Evolutionary conservation across 1,139 yeast species (phyloP), one percentile per base, ranked within the genome.

Genomic region (Martiniozyma asiatica): DNA sequence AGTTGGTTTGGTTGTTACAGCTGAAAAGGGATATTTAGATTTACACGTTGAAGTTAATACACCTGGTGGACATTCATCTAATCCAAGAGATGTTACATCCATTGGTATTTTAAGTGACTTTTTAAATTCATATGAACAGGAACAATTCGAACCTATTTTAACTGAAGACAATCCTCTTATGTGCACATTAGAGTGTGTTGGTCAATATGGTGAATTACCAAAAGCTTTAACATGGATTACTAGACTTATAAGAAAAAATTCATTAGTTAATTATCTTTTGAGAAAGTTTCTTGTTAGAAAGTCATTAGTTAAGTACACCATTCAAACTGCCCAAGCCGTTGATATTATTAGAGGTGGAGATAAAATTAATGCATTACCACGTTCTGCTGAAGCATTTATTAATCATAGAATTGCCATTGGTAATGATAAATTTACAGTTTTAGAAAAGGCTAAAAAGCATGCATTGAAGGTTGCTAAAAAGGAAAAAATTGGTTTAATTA

Each of bases 61-160:
- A 2, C 68, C 70, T 8, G 85, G 85, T 28, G 87, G 87, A 3
- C 87, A 77, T 44, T 73, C 85, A 2, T 70, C 80, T 2, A 54
- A 68, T 12, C 85, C 87, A 8, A 79, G 79, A 4, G 70, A 64
- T 37, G 81, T 73, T 45, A 77, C 82, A 1, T 63, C 74, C 11
- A 74, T 78, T 47, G 87, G 87, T n/a, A 62, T 77, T 19, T 56
- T 73, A 37, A 61, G 76, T 4, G 66, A 66, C 35, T 50, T 77
- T 35, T 60, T 73, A 13, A 45, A 55, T 12, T 41, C 49, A 22
- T 58, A 75, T 25, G 85, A 77, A 44, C 42, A 45, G 9, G 59
- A 64, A 31, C 70, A 71, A 5, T 72, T 60, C 42, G 48, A 50
- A 11, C 54, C 68, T 2, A 50, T 55, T 11, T 56, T 75, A 36